These are phyloP conservation scores for Cornus suecica DNA, from an alignment of 148 eudicot genomes.

Conservation along the genomic window DNA sequence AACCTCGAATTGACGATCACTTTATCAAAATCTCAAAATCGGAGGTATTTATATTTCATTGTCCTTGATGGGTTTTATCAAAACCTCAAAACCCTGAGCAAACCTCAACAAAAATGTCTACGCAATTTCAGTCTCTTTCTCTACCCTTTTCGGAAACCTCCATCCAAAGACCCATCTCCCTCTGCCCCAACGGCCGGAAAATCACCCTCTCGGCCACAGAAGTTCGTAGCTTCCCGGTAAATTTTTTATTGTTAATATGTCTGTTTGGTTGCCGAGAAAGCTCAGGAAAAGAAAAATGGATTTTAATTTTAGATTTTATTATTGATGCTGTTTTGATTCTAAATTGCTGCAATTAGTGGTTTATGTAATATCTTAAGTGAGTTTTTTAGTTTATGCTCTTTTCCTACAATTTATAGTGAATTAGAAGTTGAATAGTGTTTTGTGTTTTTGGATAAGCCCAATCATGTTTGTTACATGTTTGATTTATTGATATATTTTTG, in stretches of 20 bases:
- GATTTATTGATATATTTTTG: background rate
- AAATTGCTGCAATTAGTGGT: background rate
- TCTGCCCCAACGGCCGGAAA: background rate
- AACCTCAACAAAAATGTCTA: background rate
- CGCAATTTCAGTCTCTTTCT: background rate
- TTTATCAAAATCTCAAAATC: background rate
- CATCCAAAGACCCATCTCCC: background rate
- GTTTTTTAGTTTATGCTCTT: background rate
- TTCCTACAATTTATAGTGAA: background rate
- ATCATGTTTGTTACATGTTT: background rate
- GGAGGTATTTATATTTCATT: background rate
- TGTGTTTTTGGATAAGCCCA: background rate
- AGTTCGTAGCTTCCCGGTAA: background rate
- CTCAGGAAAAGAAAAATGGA: background rate
- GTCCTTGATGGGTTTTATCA: background rate
- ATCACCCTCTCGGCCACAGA: background rate
- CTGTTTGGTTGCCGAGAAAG: background rate
- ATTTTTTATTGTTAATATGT: background rate
- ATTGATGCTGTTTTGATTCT: background rate
- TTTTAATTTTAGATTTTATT: background rate
- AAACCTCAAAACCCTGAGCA: background rate
- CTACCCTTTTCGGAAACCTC: background rate
- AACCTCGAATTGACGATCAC: background rate
- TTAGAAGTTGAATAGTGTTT: background rate
- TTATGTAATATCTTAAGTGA: background rate